Conservation (phyloP, 2,329 filamentous ascomycete genomes). For the Xylaria sp. region DNA sequence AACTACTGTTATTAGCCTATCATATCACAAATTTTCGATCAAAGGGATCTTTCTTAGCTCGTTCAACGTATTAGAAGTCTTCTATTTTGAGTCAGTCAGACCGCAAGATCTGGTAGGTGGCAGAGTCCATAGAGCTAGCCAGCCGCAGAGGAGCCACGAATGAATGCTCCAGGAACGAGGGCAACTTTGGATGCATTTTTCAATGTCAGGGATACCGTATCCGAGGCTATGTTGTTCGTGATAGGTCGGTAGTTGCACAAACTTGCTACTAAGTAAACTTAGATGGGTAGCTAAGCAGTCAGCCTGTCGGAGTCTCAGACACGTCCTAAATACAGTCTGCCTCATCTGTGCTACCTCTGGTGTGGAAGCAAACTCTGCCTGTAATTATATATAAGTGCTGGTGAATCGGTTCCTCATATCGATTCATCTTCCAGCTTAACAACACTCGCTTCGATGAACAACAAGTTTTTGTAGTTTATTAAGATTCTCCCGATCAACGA, state of each 20-base stretch:
- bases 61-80: not conserved
- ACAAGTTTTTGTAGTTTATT: not conserved
- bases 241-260: not conserved
- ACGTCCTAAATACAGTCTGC: conserved; percentile 1
- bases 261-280: not conserved
- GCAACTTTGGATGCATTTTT: not conserved
- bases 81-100: not conserved
- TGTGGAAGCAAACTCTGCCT: not conserved
- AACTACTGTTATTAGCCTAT: not conserved
- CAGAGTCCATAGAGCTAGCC: not conserved
- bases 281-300: no score
- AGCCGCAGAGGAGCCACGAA: not conserved
- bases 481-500: not conserved
- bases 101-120: not conserved
- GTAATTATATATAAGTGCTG: not conserved
- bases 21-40: not conserved
- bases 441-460: not conserved
- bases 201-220: not conserved
- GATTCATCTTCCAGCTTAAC: not conserved
- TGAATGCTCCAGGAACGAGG: not conserved
- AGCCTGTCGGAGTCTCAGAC: not conserved
- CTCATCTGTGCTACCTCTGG: not conserved
- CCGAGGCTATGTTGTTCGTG: not conserved
- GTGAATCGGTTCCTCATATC: not conserved
- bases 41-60: not conserved